Percentiles rank a stretch among this genome's conserved stretches.
Evolutionary conservation across 2,329 filamentous ascomycete genomes (phyloP).

Genomic region (Aureobasidium leucospermi): DNA sequence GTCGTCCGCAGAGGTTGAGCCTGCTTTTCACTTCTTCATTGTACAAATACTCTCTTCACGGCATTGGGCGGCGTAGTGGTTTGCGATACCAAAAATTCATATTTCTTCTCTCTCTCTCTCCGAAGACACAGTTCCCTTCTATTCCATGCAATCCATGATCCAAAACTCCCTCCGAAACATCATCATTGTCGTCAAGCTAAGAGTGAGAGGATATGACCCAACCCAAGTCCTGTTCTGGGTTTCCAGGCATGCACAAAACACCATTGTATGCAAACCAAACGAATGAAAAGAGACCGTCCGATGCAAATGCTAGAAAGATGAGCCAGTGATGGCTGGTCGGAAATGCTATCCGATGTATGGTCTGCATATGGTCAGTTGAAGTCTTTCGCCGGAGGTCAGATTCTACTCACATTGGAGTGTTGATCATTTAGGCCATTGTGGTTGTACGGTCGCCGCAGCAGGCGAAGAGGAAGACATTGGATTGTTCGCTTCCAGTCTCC

Average conservation of each 20-base stretch:
- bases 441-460: not conserved
- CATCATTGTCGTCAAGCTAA: not conserved
- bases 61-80: slow-evolving; percentile 9
- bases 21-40: not conserved
- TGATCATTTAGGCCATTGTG: not conserved
- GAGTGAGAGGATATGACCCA: slow-evolving; percentile 1
- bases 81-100: slow-evolving; percentile 10
- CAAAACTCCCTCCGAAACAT: not conserved
- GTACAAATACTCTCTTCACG: not conserved
- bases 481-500: not conserved
- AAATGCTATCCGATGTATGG: not conserved
- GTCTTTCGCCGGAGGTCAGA: not conserved
- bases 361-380: not conserved
- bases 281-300: not conserved
- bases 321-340: not conserved
- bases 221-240: not conserved
- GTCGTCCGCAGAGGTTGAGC: slow-evolving; percentile 43
- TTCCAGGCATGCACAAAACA: not conserved
- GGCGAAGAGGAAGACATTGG: not conserved
- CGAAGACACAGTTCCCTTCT: not conserved
- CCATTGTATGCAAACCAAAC: not conserved
- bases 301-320: not conserved
- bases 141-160: not conserved
- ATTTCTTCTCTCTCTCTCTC: not conserved
- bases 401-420: not conserved